Conservation (phyloP, 108 stramenopile species). For the Nitzschia putrida region DNA sequence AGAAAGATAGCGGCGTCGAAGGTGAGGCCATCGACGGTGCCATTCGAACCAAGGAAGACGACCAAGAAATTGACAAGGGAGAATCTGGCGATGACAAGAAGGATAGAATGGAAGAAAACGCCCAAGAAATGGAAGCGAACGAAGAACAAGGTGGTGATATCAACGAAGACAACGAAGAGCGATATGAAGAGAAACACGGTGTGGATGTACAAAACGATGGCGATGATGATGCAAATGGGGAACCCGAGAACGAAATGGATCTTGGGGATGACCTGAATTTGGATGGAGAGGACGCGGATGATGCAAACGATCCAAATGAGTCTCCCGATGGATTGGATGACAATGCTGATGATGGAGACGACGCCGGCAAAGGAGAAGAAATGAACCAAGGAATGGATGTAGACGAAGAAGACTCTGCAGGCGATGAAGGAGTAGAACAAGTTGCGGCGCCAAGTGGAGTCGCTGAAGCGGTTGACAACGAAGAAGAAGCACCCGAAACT, state of each 20-base stretch:
- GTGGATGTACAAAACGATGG: slow-evolving; percentile 64
- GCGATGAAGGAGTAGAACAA: slow-evolving; percentile 16
- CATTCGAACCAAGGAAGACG: slow-evolving; percentile 90
- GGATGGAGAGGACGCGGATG: slow-evolving; percentile 16
- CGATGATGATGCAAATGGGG: slow-evolving; percentile 37
- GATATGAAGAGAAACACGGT: slow-evolving; percentile 78
- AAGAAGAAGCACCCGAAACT: slow-evolving; percentile 28
- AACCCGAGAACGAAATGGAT: slow-evolving; percentile 44
- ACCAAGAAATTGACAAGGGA: slow-evolving; percentile 35
- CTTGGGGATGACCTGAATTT: slow-evolving; percentile 38
- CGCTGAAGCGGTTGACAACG: slow-evolving; percentile 26
- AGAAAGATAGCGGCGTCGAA: slow-evolving; percentile 83
- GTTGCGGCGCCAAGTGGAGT: slow-evolving; percentile 7
- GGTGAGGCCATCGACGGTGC: slow-evolving; percentile 89
- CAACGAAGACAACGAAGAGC: slow-evolving; percentile 76
- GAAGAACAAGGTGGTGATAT: slow-evolving; percentile 49
- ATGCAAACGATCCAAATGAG: slow-evolving; percentile 27
- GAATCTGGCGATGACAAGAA: slow-evolving; percentile 38
- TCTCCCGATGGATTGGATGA: slow-evolving; percentile 8
- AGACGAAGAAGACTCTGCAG: slow-evolving; percentile 18
- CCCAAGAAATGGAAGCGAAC: slow-evolving; percentile 80
- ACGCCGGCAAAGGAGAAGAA: slow-evolving; percentile 7
- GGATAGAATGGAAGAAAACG: slow-evolving; percentile 70
- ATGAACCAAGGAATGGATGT: background rate
- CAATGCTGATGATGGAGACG: slow-evolving; percentile 24